phyloP scores from a whole-genome alignment of 768 basidiomycete genomes.

The Lyophyllum atratum region DNA sequence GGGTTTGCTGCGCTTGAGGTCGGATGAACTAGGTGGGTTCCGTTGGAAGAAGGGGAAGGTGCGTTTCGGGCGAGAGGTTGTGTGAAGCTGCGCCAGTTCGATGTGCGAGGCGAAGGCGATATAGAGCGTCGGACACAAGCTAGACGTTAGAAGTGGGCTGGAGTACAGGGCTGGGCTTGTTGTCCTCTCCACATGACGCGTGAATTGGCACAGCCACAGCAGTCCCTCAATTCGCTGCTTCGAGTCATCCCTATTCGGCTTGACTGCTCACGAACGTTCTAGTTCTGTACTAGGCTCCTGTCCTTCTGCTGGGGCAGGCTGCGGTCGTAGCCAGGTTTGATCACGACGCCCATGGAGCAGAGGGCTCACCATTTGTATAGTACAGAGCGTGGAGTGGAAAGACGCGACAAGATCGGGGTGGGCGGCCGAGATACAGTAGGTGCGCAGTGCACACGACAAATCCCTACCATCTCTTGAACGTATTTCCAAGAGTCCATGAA shows the following conservation, averaged over 20 bases:
- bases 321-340: not conserved
- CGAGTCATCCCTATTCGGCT: not conserved
- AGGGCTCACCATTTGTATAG: not conserved
- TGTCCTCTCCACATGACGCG: conserved; percentile 21
- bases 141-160: not conserved
- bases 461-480: not conserved
- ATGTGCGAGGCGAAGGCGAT: too few species aligned
- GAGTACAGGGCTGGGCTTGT: conserved; percentile 8
- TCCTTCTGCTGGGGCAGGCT: not conserved
- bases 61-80: conserved; percentile 10
- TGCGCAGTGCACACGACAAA: not conserved
- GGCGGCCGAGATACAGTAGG: too few species aligned
- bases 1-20: conserved; percentile 16
- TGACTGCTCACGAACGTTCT: not conserved
- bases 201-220: conserved; percentile 17
- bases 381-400: too few species aligned
- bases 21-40: not conserved
- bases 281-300: not conserved
- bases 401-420: not conserved
- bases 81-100: conserved; percentile 19
- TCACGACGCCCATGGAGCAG: not conserved
- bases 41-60: conserved; percentile 17
- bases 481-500: not conserved
- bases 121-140: not conserved
- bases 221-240: not conserved